Base-by-base conservation (phyloP, 2,329 filamentous ascomycete genomes). In the Mycosphaerelloides madeirae region DNA sequence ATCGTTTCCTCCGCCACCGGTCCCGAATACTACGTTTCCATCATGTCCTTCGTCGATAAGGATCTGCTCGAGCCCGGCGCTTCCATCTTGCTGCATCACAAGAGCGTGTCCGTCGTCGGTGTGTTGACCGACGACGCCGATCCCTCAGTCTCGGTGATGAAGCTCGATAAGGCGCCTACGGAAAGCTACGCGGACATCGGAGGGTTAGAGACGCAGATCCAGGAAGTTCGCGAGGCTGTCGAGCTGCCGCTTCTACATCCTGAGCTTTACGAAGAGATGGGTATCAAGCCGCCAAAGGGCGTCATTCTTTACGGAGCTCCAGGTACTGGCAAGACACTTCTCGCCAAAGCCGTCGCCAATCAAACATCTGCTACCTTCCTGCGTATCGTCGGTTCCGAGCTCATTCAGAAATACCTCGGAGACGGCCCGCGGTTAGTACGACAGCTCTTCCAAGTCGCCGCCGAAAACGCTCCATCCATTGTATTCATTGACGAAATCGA, bases 11-110 rank as follows among this genome's bases (percentile, higher is more conserved):
- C 89, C 67, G 94, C 93, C 1, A 97, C 93, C 6, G 93, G 93
- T 0, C 93, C 93, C 1, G 93, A 98, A 68, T 98, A 95, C 78
- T 98, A 97, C 68, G 93, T 98, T 56, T 96, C 90, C 58, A 98
- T 98, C 78, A 97, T 97, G 93, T 96, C 91, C 43, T 98, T 98
- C 62, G 93, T 98, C 55, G 93, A 98, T 76, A 98, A 98, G 72
- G 93, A 98, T 33, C 80, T 98, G 3, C 78, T 98, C 33, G 93
- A 98, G 70, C 93, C 93, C 1, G 94, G 94, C 49, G 89, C 93
- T 14, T 96, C 89, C 60, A 93, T 98, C 38, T 75, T 98, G 38
- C 75, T 98, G 47, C 93, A 98, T 64, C 93, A 98, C 70, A 98
- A 98, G 75, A 94, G 87, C 41, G 91, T 97, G 40, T 96, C 91